Evolutionary conservation across 2,329 filamentous ascomycete genomes (phyloP), one percentile per base, ranked within the genome.

Genomic region (Xylaria sp.): DNA sequence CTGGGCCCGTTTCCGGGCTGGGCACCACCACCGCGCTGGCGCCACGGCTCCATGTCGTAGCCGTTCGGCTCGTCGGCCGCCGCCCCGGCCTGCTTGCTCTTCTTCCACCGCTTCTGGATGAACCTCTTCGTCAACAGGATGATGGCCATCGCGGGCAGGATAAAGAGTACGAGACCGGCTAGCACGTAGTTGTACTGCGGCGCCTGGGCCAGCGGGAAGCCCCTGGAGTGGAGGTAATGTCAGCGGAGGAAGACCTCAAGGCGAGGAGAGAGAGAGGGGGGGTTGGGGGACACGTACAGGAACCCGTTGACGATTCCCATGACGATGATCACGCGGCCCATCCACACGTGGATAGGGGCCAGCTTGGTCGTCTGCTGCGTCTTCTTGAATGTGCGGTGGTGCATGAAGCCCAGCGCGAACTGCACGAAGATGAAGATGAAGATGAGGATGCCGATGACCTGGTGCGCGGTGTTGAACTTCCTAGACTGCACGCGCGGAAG

Each of bases 391-490:
- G 79, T 72, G 43, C 75, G 72, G 62, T 86, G 84, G 60, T 86
- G 81, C 50, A 84, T 59, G 57, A 81, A 73, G 22, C 84, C 84
- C 13, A 87, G 66, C 1, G 72, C 67, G 54, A 84, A 78, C 61
- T 86, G 82, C 4, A 65, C 71, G 16, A 87, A 66, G 47, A 85
- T 69, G 45, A 80, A 74, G 40, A 76, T 69, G 42, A 83, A 72
- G 38, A 85, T 70, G 16, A 86, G 65, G 52, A 84, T 73, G 7
- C 85, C 85, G 52, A 88, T 71, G 45, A 87, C 74, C 63, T 87
- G 84, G 63, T 87, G 85, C 7, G 75, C 69, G 1, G 76, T 76
- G 41, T 75, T 76, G 68, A 84, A 82, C 8, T 71, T 70, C 45
- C 77, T 80, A 17, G 82, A 81, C 79, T 84, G 54, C 44, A 7